A percentile compares a stretch with the other conserved stretches of the same genome.
These are phyloP conservation scores for Plasmodium yoelii DNA, from an alignment of 169 alveolate species.

Conservation along the genomic window DNA sequence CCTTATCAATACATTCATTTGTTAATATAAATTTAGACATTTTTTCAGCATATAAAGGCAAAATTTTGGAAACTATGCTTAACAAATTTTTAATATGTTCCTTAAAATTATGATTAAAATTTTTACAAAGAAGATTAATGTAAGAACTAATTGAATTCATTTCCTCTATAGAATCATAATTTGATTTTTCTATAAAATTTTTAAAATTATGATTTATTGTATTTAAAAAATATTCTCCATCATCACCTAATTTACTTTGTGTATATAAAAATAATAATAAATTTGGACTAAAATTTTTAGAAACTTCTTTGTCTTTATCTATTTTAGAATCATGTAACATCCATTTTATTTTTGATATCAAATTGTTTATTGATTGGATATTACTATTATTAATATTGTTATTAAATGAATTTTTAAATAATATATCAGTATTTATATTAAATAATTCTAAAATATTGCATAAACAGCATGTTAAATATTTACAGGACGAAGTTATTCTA, in stretches of 20 bases:
- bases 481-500: constrained; percentile 38
- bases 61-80: constrained; percentile 17
- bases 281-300: constrained; percentile 39
- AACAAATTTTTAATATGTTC: constrained; percentile 22
- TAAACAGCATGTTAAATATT: constrained; percentile 63
- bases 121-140: constrained; percentile 36
- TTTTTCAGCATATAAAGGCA: constrained; percentile 38
- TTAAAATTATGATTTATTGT: constrained; percentile 66
- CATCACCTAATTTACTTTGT: constrained; percentile 75
- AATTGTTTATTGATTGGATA: constrained; percentile 38
- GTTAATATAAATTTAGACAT: constrained; percentile 26
- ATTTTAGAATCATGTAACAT: constrained; percentile 74
- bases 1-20: constrained; percentile 25
- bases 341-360: constrained; percentile 64
- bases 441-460: constrained; percentile 53
- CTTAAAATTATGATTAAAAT: constrained; percentile 34
- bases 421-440: constrained; percentile 43
- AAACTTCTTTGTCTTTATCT: constrained; percentile 42
- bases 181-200: constrained; percentile 32
- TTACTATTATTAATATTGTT: constrained; percentile 68
- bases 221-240: constrained; percentile 49
- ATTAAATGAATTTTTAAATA: constrained; percentile 64
- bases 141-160: constrained; percentile 18
- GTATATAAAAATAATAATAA: constrained; percentile 35
- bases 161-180: constrained; percentile 22